These are phyloP conservation scores for Coemansia umbellata DNA, from an alignment of 192 early-diverging fungal genomes.

Conservation along the genomic window DNA sequence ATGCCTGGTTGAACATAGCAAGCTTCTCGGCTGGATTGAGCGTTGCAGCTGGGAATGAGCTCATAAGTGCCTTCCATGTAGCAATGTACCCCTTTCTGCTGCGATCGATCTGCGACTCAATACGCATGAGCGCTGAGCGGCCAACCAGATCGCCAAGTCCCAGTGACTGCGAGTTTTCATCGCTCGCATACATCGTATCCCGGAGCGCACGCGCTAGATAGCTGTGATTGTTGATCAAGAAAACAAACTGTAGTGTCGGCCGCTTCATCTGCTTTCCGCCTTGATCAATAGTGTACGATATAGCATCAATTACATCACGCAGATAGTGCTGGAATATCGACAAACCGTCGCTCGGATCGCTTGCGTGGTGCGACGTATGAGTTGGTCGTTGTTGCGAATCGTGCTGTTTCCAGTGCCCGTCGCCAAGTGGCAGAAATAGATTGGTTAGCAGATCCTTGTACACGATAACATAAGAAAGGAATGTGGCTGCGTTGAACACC, in stretches of 20 bases:
- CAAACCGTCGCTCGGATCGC: conserved; percentile 47
- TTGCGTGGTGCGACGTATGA: conserved; percentile 31
- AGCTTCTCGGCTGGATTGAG: conserved; percentile 45
- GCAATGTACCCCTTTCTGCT: conserved; percentile 44
- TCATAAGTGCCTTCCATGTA: conserved; percentile 48
- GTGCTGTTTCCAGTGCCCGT: conserved; percentile 45
- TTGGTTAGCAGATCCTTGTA: conserved; percentile 46
- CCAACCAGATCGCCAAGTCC: conserved; percentile 48
- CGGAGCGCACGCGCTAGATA: conserved; percentile 40
- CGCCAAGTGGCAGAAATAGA: conserved; percentile 45
- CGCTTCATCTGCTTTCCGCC: conserved; percentile 51
- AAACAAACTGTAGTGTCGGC: conserved; percentile 43
- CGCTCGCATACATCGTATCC: conserved; percentile 43
- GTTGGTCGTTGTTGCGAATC: conserved; percentile 11
- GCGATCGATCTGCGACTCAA: conserved; percentile 43
- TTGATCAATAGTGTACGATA: conserved; percentile 35
- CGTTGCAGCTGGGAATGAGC: conserved; percentile 43
- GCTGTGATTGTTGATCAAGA: conserved; percentile 48
- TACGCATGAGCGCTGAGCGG: conserved; percentile 33
- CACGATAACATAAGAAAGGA: conserved; percentile 34
- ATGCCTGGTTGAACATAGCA: conserved; percentile 39
- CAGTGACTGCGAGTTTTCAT: conserved; percentile 42
- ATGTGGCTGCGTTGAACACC: conserved; percentile 42
- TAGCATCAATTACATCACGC: conserved; percentile 43
- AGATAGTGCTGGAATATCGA: conserved; percentile 51